Base-by-base conservation (phyloP, 495 filamentous ascomycete species). In the Aspergillus heteromorphus region DNA sequence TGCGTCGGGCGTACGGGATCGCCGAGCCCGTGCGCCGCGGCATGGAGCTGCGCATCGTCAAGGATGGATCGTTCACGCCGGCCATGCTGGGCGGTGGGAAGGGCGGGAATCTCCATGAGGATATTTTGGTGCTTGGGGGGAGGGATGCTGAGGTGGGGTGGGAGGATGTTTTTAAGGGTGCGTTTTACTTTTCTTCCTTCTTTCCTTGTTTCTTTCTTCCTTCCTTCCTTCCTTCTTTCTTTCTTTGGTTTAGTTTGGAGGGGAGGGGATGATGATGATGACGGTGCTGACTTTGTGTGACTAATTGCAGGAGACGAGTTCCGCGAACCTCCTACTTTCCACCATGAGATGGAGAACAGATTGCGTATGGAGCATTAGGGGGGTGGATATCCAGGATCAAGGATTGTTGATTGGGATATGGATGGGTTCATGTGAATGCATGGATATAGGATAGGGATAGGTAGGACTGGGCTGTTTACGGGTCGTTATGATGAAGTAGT, bases 271-370 rank as follows among this genome's bases (percentile, higher is more conserved):
- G 42, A 9, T 40, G 16, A 31, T 17, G 3, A 41, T 38, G 31
- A 16, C 42, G 19, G 21, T 3, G 19, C 38, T 54, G 16, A 52
- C 30, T 27, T 34, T 41, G 53, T 1, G n/a, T n/a, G n/a, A n/a
- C n/a, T n/a, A n/a, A n/a, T n/a, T n/a, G n/a, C 73, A 89, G 76
- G 88, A 81, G 73, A 81, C 69, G 74, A 83, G 49, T 69, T 78
- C 57, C 69, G 85, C 55, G 80, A 83, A 54, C 68, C 80, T 14
- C 82, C 87, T 27, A 72, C 83, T 48, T 85, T 96, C 67, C 91
- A 96, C 55, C 83, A 87, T 56, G 92, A 97, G 83, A 92, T 97
- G 86, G 92, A 97, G 85, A 79, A 83, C 72, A 86, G 88, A 75
- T 67, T 95, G 69, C 78, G 79, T 72, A 88, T 91, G 85, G 81